Percentiles rank a stretch among this genome's conserved stretches.
These are phyloP conservation scores for Cubamyces sp. DNA, from an alignment of 768 basidiomycete genomes.

Conservation along the genomic window DNA sequence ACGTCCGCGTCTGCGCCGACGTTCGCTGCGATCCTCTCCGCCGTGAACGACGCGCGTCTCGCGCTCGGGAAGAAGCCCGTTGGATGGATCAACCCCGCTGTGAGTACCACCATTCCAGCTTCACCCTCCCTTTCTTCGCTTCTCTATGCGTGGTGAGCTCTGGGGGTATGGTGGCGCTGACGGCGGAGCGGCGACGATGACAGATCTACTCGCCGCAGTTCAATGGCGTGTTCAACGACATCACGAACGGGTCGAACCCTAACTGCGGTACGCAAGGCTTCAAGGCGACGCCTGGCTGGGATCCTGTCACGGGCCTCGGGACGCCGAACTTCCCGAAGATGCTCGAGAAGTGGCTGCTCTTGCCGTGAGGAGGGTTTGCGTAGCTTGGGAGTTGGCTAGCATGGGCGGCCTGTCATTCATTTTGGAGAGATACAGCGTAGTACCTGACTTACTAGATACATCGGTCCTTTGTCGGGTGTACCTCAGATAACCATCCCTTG, in stretches of 20 bases:
- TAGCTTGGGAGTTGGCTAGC: not conserved
- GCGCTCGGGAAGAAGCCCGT: slow-evolving; percentile 35
- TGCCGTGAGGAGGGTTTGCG: slow-evolving; percentile 1
- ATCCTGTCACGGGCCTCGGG: slow-evolving; percentile 36
- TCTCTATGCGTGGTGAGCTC: not conserved
- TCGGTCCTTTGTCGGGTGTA: too few relatives aligned
- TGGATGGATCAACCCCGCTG: slow-evolving; percentile 42
- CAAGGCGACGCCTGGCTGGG: slow-evolving; percentile 33
- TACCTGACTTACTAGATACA: too few relatives aligned
- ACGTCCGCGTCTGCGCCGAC: slow-evolving; percentile 68
- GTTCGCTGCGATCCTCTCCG: slow-evolving; percentile 63
- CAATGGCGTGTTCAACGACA: slow-evolving; percentile 33
- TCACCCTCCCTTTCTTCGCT: not conserved
- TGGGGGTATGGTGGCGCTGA: not conserved
- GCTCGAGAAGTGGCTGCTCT: not conserved
- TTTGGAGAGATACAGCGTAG: too few relatives aligned
- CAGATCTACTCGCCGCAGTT: slow-evolving; percentile 20
- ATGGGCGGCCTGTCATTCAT: too few relatives aligned
- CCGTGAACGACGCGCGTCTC: slow-evolving; percentile 47
- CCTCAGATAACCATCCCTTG: too few relatives aligned
- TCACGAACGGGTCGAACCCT: slow-evolving; percentile 36
- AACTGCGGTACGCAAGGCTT: slow-evolving; percentile 41
- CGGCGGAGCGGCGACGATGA: not conserved
- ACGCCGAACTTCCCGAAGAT: slow-evolving; percentile 33
- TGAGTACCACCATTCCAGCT: not conserved